phyloP scores from a whole-genome alignment of 2,329 filamentous ascomycete genomes.

The Fusarium papillatum region DNA sequence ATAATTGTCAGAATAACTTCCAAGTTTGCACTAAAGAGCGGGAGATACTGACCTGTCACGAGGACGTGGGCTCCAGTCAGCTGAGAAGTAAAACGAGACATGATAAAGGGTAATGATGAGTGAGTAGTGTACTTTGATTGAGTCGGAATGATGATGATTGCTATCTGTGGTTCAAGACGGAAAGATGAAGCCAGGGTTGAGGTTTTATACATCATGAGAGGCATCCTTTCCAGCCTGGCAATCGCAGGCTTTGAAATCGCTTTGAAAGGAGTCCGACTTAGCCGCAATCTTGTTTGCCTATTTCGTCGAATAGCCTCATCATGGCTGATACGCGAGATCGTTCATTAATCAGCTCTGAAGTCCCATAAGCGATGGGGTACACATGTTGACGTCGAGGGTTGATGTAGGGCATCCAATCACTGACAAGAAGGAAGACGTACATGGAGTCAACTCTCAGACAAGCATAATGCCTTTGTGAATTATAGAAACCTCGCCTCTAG shows the following conservation, averaged over 20 bases:
- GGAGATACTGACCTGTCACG: conserved; percentile 15
- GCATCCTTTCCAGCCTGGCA: neutral
- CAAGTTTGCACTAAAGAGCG: neutral
- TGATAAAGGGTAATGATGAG: neutral
- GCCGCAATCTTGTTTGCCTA: conserved; percentile 21
- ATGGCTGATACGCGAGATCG: neutral
- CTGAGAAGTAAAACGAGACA: conserved; percentile 25
- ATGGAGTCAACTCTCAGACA: neutral
- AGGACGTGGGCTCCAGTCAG: conserved; percentile 24
- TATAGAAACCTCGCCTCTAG: neutral
- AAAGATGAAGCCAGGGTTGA: neutral
- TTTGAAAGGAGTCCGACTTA: neutral
- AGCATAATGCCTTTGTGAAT: neutral
- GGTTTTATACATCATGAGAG: neutral
- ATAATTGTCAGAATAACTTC: neutral
- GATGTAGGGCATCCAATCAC: neutral
- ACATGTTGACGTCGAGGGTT: neutral
- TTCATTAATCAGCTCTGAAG: neutral
- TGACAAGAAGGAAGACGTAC: neutral
- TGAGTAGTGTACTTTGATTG: neutral
- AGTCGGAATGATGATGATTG: no score
- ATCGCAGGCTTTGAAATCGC: neutral
- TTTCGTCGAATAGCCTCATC: neutral
- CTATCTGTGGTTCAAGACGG: no score
- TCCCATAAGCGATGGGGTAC: neutral